Percentiles rank a stretch among this genome's conserved stretches.
Evolutionary conservation across 164 flowering plant species (phyloP).

Genomic region (Cinnamomum chago): DNA sequence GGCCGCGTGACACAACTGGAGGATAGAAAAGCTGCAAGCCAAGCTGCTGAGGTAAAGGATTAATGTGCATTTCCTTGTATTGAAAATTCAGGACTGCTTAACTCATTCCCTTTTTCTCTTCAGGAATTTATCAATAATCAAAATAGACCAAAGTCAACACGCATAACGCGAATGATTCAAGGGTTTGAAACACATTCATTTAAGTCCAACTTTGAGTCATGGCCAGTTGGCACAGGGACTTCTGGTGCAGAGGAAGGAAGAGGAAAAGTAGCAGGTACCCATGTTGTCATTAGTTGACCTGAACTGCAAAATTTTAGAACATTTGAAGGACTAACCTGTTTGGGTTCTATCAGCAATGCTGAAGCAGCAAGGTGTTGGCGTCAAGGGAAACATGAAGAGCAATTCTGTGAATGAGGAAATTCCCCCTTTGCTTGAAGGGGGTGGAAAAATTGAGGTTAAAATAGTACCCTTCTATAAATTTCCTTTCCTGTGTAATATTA

Average conservation of each 20-base stretch:
- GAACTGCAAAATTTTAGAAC: neutral
- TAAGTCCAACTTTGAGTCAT: constrained; percentile 91
- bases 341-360: constrained; percentile 59
- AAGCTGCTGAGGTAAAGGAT: constrained; percentile 77
- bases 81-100: neutral
- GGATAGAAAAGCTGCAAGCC: constrained; percentile 89
- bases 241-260: constrained; percentile 90
- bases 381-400: constrained; percentile 70
- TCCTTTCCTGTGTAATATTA: constrained; percentile 1
- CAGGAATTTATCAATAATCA: constrained; percentile 82
- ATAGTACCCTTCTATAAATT: neutral
- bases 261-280: constrained; percentile 95
- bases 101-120: neutral
- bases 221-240: constrained; percentile 82
- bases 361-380: constrained; percentile 96
- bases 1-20: constrained; percentile 97
- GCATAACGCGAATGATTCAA: constrained; percentile 82
- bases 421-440: constrained; percentile 90
- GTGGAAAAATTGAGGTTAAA: constrained; percentile 89
- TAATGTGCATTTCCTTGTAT: constrained; percentile 4
- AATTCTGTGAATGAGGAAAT: constrained; percentile 79
- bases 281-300: neutral
- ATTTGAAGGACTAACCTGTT: constrained; percentile 5
- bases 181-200: constrained; percentile 92
- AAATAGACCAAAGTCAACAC: constrained; percentile 84